These are phyloP conservation scores for Wallacemonas sp. DNA, from an alignment of 208 protist genomes.

Conservation along the genomic window DNA sequence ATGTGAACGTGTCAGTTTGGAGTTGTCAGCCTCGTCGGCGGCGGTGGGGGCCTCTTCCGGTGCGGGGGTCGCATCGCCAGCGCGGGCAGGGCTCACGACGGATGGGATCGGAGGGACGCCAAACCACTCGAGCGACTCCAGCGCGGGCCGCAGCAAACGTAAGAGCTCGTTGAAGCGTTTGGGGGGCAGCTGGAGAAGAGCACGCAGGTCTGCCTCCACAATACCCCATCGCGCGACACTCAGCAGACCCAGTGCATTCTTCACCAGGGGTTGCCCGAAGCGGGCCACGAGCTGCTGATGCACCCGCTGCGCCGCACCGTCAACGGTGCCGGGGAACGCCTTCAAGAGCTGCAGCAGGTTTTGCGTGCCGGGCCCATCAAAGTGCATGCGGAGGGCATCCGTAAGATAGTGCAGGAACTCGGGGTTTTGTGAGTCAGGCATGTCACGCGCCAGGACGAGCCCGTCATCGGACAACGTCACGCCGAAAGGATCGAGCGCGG, in stretches of 20 bases:
- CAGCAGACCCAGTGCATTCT: conserved; percentile 53
- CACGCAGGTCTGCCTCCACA: conserved; percentile 55
- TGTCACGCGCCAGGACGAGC: conserved; percentile 53
- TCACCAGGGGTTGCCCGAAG: conserved; percentile 51
- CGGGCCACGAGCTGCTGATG: conserved; percentile 36
- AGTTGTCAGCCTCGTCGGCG: not conserved
- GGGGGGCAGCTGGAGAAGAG: conserved; percentile 43
- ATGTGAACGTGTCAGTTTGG: no score
- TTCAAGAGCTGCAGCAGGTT: conserved; percentile 38
- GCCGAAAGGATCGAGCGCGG: conserved; percentile 38
- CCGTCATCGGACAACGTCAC: conserved; percentile 67
- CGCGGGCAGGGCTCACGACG: not conserved
- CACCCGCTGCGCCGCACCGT: conserved; percentile 45
- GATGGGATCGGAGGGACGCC: conserved; percentile 7
- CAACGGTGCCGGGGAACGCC: conserved; percentile 56
- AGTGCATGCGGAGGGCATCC: conserved; percentile 45
- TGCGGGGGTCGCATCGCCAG: not conserved
- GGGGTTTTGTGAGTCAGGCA: conserved; percentile 42
- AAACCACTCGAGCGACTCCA: conserved; percentile 24
- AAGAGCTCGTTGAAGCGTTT: conserved; percentile 66
- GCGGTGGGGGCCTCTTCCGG: no score
- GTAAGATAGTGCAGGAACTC: conserved; percentile 74
- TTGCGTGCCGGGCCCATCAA: conserved; percentile 55
- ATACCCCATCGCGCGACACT: conserved; percentile 64
- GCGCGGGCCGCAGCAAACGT: conserved; percentile 62